A percentile compares a stretch with the other conserved stretches of the same genome.
phyloP scores from a whole-genome alignment of 140 eudicot species.

The Cichorium intybus region DNA sequence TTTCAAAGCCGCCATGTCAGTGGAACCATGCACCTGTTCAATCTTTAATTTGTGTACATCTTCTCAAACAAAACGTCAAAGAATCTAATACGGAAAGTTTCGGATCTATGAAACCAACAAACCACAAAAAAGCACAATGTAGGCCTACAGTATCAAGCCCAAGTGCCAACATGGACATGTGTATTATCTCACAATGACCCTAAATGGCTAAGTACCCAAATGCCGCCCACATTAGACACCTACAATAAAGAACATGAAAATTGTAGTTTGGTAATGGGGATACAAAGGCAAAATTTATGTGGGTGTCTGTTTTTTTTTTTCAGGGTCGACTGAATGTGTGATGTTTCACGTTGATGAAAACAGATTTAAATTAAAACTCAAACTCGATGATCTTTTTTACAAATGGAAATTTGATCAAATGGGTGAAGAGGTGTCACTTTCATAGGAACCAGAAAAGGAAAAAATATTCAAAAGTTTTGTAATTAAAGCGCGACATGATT shows the following conservation, averaged over 20 bases:
- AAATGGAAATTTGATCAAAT: conserved; percentile 27
- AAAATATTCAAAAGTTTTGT: conserved; percentile 29
- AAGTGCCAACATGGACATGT: conserved; percentile 65
- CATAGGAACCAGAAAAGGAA: conserved; percentile 39
- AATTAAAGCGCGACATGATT: conserved; percentile 25
- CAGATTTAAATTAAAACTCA: conserved; percentile 27
- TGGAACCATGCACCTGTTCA: conserved; percentile 26
- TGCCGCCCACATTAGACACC: conserved; percentile 45
- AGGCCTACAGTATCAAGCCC: conserved; percentile 64
- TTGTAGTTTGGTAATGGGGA: conserved; percentile 13
- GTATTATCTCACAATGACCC: conserved; percentile 38
- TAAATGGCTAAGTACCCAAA: conserved; percentile 55
- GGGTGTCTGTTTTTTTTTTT: conserved; percentile 33
- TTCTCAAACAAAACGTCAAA: conserved; percentile 20
- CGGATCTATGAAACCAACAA: conserved; percentile 1
- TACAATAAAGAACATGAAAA: background rate
- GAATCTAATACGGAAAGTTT: conserved; percentile 9
- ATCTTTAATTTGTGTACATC: conserved; percentile 33
- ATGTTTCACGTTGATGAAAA: conserved; percentile 44
- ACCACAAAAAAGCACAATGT: conserved; percentile 34
- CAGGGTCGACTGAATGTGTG: conserved; percentile 41
- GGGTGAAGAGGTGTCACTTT: conserved; percentile 39
- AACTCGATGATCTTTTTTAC: too few species aligned
- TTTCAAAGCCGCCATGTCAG: conserved; percentile 43
- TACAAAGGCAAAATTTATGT: conserved; percentile 27